Evolutionary conservation across 768 basidiomycete species (phyloP).

Genomic region (Kwoniella sp.): DNA sequence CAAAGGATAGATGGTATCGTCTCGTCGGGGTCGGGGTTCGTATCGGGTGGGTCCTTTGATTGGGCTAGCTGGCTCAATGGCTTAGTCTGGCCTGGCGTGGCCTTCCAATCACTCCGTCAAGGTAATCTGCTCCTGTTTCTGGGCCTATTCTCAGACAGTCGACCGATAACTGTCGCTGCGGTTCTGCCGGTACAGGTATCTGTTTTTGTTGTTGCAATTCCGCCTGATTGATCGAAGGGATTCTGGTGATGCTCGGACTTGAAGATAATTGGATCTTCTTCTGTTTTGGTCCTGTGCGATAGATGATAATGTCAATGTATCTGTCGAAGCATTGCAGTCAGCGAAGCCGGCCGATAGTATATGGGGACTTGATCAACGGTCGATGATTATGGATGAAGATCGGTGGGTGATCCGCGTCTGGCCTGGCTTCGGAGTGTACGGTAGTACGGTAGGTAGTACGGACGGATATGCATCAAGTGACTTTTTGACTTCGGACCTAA

Average conservation of each 20-base stretch:
- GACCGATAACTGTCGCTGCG: too few relatives aligned
- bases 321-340: too few relatives aligned
- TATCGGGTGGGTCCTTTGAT: neutral
- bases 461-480: constrained; percentile 3
- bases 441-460: neutral
- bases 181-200: too few relatives aligned
- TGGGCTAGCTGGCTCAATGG: neutral
- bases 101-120: neutral
- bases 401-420: neutral
- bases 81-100: neutral
- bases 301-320: too few relatives aligned
- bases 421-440: neutral
- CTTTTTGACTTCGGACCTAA: neutral
- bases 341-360: too few relatives aligned
- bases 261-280: too few relatives aligned
- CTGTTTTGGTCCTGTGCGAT: too few relatives aligned
- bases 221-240: too few relatives aligned
- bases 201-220: too few relatives aligned
- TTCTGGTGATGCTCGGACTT: too few relatives aligned
- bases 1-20: neutral
- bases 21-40: neutral
- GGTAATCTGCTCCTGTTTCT: neutral
- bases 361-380: neutral
- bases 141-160: too few relatives aligned
- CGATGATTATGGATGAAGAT: too few relatives aligned